A percentile compares a stretch with the other conserved stretches of the same genome.
Conservation (phyloP, 1,284 basidiomycete genomes). For the Lentinula novae-zelandiae region DNA sequence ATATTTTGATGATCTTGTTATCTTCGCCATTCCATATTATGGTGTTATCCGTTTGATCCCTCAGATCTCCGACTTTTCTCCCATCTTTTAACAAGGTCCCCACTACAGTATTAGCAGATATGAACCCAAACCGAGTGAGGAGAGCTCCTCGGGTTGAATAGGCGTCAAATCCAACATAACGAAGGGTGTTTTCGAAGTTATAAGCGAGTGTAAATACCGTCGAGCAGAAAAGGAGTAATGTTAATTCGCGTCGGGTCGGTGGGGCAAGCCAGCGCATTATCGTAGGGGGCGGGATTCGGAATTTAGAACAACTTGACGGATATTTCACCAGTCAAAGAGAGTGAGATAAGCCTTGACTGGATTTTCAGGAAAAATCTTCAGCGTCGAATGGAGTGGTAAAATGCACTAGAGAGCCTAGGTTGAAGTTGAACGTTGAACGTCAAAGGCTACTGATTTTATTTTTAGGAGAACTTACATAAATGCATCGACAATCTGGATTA, state of each 20-base stretch:
- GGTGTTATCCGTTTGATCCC: constrained; percentile 51
- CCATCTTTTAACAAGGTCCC: constrained; percentile 38
- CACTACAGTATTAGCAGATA: constrained; percentile 23
- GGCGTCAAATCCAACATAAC: constrained; percentile 41
- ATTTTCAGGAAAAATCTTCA: too few species aligned
- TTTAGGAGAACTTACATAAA: too few species aligned
- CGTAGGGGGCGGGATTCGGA: constrained; percentile 8
- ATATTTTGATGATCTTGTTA: neutral
- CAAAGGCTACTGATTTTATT: too few species aligned
- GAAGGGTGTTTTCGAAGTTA: constrained; percentile 58
- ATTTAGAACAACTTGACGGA: too few species aligned
- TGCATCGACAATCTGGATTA: too few species aligned
- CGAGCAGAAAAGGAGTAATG: constrained; percentile 56
- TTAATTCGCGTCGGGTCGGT: constrained; percentile 61
- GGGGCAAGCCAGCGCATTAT: constrained; percentile 54
- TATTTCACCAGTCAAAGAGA: neutral
- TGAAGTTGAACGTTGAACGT: too few species aligned
- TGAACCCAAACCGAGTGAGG: constrained; percentile 36
- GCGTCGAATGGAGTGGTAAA: too few species aligned
- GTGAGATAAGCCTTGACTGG: neutral
- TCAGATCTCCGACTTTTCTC: constrained; percentile 41
- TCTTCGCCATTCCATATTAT: constrained; percentile 59
- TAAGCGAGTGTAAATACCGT: constrained; percentile 62
- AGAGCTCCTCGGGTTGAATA: constrained; percentile 30
- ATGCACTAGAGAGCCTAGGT: too few species aligned